Base-by-base conservation (phyloP, 1,139 yeast species). In the Eremothecium cymbalariae region DNA sequence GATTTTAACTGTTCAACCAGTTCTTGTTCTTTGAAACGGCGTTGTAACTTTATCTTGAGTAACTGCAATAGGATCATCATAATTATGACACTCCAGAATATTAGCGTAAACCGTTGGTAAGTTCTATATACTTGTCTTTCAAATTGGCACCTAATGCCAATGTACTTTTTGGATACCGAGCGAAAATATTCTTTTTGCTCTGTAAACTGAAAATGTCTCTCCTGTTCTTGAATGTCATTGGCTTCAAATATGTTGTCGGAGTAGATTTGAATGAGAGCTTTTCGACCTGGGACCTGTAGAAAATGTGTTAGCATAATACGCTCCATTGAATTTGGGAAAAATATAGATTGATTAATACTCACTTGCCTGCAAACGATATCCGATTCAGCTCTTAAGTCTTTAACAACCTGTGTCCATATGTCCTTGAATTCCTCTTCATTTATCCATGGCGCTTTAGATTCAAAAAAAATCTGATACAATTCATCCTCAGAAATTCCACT, bases 311-410 rank as follows among this genome's bases (percentile, higher is more conserved):
- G 60, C 56, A 50, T 39, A 20, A 9, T 14, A 4, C 9, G n/a
- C 4, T 25, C 15, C 9, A 6, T 11, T 12, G 14, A n/a, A 24
- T 13, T 12, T 17, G 21, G 18, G 23, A 30, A 32, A 31, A 31
- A 9, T 24, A 24, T 18, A 31, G 15, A 30, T 38, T 34, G 32
- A 33, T 31, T 29, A 33, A 36, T 51, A 55, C 59, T 54, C 68
- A 77, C 88, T 73, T 77, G 83, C 86, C 90, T 80, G 79, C 81
- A 86, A 65, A 74, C 76, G 57, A 82, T 72, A 53, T 83, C 93
- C 30, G 83, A 79, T 60, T 81, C 84, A 39, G 70, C 67, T 46
- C 74, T 74, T 47, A 88, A 67, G 47, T 77, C 82, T 30, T 66
- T 60, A 7, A 78, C 53, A 7, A 84, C 82, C 47, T 75, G 70